Conservation (phyloP, 441 rosid genomes). For the Populus tomentosa region DNA sequence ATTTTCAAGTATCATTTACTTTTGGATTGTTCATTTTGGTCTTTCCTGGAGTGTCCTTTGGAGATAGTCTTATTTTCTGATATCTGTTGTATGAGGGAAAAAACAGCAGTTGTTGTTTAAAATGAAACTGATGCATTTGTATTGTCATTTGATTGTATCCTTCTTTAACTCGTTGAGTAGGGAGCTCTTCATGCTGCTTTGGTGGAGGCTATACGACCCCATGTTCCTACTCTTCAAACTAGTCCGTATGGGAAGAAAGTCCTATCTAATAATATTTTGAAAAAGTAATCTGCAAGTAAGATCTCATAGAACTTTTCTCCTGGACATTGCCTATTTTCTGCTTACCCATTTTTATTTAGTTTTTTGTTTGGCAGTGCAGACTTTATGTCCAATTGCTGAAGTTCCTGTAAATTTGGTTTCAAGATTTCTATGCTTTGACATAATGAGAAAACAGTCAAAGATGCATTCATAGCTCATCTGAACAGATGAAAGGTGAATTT, state of each 20-base stretch:
- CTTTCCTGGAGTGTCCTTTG: background rate
- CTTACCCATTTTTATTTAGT: background rate
- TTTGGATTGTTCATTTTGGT: background rate
- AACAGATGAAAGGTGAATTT: slow-evolving; percentile 13
- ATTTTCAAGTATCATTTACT: background rate
- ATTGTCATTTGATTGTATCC: background rate
- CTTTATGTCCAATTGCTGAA: slow-evolving; percentile 18
- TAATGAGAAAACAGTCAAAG: slow-evolving; percentile 6
- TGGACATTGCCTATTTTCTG: slow-evolving; percentile 6
- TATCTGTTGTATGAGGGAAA: background rate
- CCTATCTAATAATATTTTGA: slow-evolving; percentile 53
- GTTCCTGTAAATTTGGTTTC: slow-evolving; percentile 27
- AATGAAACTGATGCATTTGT: background rate
- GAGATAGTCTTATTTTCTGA: background rate
- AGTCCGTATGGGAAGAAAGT: slow-evolving; percentile 87
- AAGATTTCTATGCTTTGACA: slow-evolving; percentile 19
- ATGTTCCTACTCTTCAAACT: slow-evolving; percentile 52
- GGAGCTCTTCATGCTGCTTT: slow-evolving; percentile 55
- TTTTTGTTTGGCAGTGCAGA: slow-evolving; percentile 17
- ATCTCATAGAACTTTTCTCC: background rate
- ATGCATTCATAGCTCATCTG: slow-evolving; percentile 12
- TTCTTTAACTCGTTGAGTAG: slow-evolving; percentile 31
- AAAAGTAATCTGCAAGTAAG: slow-evolving; percentile 44
- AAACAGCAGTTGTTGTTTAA: background rate
- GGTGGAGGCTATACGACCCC: slow-evolving; percentile 65